phyloP scores from a whole-genome alignment of 495 filamentous ascomycete genomes.

The Penicillium fimorum region DNA sequence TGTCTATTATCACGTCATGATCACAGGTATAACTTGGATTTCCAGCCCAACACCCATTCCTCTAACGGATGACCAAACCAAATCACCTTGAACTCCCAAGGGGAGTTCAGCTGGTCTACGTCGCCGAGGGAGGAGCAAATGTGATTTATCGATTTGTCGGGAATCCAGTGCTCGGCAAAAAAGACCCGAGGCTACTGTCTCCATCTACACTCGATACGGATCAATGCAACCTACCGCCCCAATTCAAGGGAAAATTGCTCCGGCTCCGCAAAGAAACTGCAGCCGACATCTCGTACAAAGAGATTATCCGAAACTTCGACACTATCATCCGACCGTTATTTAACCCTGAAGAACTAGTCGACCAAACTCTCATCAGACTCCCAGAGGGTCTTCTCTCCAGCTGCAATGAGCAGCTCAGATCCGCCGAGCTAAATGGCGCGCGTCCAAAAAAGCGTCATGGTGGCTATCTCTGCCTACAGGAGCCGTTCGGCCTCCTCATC shows the following conservation, averaged over 20 bases:
- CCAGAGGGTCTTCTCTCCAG: conserved; percentile 42
- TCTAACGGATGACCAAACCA: conserved; percentile 40
- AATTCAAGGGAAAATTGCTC: conserved; percentile 53
- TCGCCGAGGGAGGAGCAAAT: conserved; percentile 71
- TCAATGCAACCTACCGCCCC: conserved; percentile 20
- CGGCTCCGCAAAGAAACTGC: conserved; percentile 64
- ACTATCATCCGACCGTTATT: conserved; percentile 58
- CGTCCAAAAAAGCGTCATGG: conserved; percentile 51
- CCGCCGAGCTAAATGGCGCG: conserved; percentile 29
- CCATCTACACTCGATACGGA: conserved; percentile 11
- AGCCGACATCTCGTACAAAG: conserved; percentile 52
- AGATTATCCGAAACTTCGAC: conserved; percentile 58
- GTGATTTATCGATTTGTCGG: conserved; percentile 59
- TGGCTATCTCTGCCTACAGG: conserved; percentile 57
- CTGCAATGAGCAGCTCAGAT: conserved; percentile 52
- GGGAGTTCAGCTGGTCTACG: conserved; percentile 48
- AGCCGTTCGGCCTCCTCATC: conserved; percentile 67
- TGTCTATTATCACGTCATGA: conserved; percentile 3
- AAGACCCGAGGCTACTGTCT: conserved; percentile 7
- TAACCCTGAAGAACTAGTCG: conserved; percentile 54
- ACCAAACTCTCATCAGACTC: conserved; percentile 57
- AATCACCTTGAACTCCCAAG: conserved; percentile 39
- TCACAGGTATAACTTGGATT: background rate
- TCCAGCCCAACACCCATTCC: conserved; percentile 10
- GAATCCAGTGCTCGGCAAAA: conserved; percentile 17